A percentile compares a stretch with the other conserved stretches of the same genome.
These are phyloP conservation scores for Pezicula carpinea DNA, from an alignment of 2,329 filamentous ascomycete species.

Conservation along the genomic window DNA sequence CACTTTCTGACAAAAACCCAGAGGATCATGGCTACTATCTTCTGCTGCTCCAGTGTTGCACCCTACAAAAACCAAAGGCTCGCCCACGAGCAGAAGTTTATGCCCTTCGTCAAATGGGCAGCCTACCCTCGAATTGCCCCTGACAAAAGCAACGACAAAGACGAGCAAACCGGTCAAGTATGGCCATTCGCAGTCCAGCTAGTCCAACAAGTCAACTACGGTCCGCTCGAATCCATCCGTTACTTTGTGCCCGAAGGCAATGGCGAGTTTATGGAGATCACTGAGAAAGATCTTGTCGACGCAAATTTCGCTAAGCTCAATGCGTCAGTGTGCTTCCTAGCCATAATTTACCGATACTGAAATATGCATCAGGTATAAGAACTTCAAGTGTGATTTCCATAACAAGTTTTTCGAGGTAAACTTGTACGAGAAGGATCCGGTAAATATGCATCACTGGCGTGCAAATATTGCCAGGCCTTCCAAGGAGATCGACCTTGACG, in stretches of 20 bases:
- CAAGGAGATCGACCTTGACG: slow-evolving; percentile 32
- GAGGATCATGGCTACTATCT: slow-evolving; percentile 1
- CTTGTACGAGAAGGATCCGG: slow-evolving; percentile 42
- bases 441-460: slow-evolving; percentile 41
- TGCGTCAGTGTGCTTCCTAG: slow-evolving; percentile 27
- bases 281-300: slow-evolving; percentile 34
- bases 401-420: slow-evolving; percentile 45
- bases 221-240: slow-evolving; percentile 36
- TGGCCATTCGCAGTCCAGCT: slow-evolving; percentile 33
- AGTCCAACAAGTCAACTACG: slow-evolving; percentile 41
- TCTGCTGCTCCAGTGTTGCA: background rate
- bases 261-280: slow-evolving; percentile 29
- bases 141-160: background rate
- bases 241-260: slow-evolving; percentile 32
- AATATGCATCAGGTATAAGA: slow-evolving; percentile 36
- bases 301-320: slow-evolving; percentile 42
- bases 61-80: slow-evolving; percentile 1
- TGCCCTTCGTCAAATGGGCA: slow-evolving; percentile 1
- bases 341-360: background rate
- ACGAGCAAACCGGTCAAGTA: background rate
- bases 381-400: slow-evolving; percentile 38
- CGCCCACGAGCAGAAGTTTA: slow-evolving; percentile 2
- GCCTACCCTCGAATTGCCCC: background rate
- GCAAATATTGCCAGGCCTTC: slow-evolving; percentile 37
- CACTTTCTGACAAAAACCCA: background rate